Base-by-base conservation (phyloP, 1,139 yeast species). In the Torulaspora globosa region DNA sequence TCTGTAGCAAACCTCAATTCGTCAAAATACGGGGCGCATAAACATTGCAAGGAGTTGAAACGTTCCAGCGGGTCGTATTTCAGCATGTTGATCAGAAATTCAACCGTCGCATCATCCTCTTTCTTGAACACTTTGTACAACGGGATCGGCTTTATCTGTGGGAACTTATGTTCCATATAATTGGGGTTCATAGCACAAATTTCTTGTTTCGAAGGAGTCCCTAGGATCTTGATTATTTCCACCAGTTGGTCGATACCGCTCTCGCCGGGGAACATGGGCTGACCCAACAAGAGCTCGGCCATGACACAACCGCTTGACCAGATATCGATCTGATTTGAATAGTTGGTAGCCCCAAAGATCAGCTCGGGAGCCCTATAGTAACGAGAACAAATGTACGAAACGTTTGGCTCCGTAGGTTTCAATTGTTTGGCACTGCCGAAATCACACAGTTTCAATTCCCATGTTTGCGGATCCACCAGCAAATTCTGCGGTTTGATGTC, bases 221-320 rank as follows among this genome's bases (percentile, higher is more conserved):
- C 98, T 63, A 92, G 74, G 26, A 92, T 88, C 68, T 92, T 92
- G 66, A 92, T 92, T 60, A 92, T 92, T 68, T 92, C 98, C 21
- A 92, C 98, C 62, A 92, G 76, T 68, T 92, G 98, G 68, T 92
- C 98, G 52, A 92, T 90, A 40, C 98, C 97, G 49, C 92, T 83
- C 67, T 92, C 97, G 43, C 98, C 98, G 8, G 98, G 98, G 70
- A 92, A 92, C 54, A 92, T 73, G 5, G 98, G 98, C 66, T 89
- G 97, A 8, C 98, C 97, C 48, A 92, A 76, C 57, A 90, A 80
- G 60, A 92, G 73, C 69, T 92, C 98, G 3, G 97, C 97, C 88
- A 92, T 89, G 31, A 92, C 98, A 71, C 98, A 92, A 16, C 96
- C 97, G 10, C 96, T 90, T 15, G 96, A 87, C 98, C 98, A 92